phyloP scores from a whole-genome alignment of 2,329 filamentous ascomycete species.

The Talaromyces albobiverticillius region DNA sequence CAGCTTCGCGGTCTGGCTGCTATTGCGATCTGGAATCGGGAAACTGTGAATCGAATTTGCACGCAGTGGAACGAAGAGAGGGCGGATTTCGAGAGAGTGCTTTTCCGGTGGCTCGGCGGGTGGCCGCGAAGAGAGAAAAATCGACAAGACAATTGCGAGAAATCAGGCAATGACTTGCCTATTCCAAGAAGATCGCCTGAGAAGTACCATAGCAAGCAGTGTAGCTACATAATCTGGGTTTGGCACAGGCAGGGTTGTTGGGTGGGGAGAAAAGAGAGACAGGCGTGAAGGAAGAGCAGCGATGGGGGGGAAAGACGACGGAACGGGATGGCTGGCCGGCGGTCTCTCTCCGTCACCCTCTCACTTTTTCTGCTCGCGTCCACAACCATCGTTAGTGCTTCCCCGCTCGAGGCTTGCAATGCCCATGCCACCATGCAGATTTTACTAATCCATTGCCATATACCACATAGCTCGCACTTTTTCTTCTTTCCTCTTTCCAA shows the following conservation, averaged over 20 bases:
- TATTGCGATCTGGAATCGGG: neutral
- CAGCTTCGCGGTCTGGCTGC: slow-evolving; percentile 1
- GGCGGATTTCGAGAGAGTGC: slow-evolving; percentile 15
- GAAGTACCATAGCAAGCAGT: slow-evolving; percentile 30
- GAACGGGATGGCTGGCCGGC: slow-evolving; percentile 21
- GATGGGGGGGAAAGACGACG: slow-evolving; percentile 26
- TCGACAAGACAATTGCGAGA: slow-evolving; percentile 21
- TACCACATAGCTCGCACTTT: neutral
- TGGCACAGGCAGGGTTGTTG: slow-evolving; percentile 23
- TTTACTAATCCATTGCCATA: no score
- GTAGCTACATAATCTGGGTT: slow-evolving; percentile 40
- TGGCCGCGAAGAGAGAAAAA: slow-evolving; percentile 17
- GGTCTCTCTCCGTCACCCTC: slow-evolving; percentile 1
- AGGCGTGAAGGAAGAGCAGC: slow-evolving; percentile 24
- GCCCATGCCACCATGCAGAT: no score
- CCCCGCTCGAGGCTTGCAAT: slow-evolving; percentile 12
- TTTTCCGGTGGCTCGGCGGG: slow-evolving; percentile 13
- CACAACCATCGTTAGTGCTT: slow-evolving; percentile 12
- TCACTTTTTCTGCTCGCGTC: slow-evolving; percentile 3
- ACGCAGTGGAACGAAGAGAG: slow-evolving; percentile 24
- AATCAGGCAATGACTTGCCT: slow-evolving; percentile 20
- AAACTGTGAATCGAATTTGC: slow-evolving; percentile 18
- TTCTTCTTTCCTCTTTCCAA: neutral
- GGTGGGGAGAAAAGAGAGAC: slow-evolving; percentile 30
- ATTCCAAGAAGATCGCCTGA: slow-evolving; percentile 25